Conservation (phyloP, 257 asterid species). For the Penstemon eatonii region DNA sequence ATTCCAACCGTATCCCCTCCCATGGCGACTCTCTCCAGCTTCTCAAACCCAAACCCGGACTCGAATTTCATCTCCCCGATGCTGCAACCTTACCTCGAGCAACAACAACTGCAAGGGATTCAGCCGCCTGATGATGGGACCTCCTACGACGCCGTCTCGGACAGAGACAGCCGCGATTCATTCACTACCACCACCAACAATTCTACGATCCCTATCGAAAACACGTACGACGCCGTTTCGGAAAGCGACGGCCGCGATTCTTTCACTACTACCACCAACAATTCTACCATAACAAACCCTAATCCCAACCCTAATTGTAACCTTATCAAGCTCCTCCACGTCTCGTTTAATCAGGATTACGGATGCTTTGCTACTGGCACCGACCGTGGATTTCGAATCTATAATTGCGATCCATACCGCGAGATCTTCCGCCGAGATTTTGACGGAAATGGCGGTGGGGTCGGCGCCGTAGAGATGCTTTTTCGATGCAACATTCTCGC, state of each 20-base stretch:
- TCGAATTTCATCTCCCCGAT: background rate
- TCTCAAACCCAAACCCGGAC: background rate
- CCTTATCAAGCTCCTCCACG: conserved; percentile 58
- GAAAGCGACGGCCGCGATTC: conserved; percentile 5
- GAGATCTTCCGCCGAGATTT: conserved; percentile 90
- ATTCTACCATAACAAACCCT: conserved; percentile 24
- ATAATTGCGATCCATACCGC: conserved; percentile 78
- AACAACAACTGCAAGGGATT: background rate
- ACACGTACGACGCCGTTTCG: conserved; percentile 26
- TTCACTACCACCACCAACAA: conserved; percentile 1
- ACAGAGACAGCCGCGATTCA: background rate
- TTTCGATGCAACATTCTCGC: conserved; percentile 81
- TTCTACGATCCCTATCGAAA: background rate
- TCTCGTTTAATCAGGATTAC: conserved; percentile 88
- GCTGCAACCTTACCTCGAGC: conserved; percentile 6
- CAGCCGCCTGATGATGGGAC: background rate
- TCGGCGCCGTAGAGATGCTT: conserved; percentile 85
- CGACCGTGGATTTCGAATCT: conserved; percentile 77
- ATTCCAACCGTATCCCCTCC: background rate
- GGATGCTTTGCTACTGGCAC: conserved; percentile 84
- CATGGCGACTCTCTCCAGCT: no score
- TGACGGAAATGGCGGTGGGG: conserved; percentile 60
- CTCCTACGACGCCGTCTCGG: conserved; percentile 28
- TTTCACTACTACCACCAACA: background rate
- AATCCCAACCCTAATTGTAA: conserved; percentile 9